Percentiles rank a stretch among this genome's conserved stretches.
phyloP scores from a whole-genome alignment of 768 basidiomycete genomes.

The Boletales sp. region DNA sequence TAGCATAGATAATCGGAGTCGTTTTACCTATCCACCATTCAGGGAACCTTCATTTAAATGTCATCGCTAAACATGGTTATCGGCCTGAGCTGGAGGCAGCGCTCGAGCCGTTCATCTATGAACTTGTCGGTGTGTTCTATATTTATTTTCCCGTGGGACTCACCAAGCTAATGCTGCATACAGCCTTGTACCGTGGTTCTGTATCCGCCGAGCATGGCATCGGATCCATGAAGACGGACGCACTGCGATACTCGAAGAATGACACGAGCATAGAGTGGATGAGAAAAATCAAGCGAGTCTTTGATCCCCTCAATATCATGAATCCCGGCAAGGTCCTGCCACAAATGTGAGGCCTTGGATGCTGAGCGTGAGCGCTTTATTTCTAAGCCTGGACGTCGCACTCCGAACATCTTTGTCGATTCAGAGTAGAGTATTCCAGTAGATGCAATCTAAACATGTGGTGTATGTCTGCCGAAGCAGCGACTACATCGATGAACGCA shows the following conservation, averaged over 20 bases:
- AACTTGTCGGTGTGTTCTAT: constrained; percentile 67
- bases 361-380: neutral
- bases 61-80: constrained; percentile 72
- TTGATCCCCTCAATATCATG: constrained; percentile 91
- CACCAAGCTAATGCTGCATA: neutral
- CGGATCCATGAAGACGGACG: constrained; percentile 92
- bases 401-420: too few relatives aligned
- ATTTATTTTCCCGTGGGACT: neutral
- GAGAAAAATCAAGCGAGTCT: constrained; percentile 83
- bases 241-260: constrained; percentile 84
- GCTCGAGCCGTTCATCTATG: constrained; percentile 93
- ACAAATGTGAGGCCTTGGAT: too few relatives aligned
- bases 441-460: too few relatives aligned
- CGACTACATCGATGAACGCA: constrained; percentile 10
- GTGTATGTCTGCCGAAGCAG: neutral
- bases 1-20: neutral
- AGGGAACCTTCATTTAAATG: constrained; percentile 95
- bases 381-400: too few relatives aligned
- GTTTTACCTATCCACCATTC: constrained; percentile 2
- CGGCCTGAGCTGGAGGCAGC: constrained; percentile 79
- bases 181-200: constrained; percentile 80
- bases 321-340: constrained; percentile 83
- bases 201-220: constrained; percentile 98
- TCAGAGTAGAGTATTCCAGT: too few relatives aligned
- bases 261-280: constrained; percentile 80